These are phyloP conservation scores for Botrytis cinerea DNA, from an alignment of 2,329 filamentous ascomycete species.

Conservation along the genomic window DNA sequence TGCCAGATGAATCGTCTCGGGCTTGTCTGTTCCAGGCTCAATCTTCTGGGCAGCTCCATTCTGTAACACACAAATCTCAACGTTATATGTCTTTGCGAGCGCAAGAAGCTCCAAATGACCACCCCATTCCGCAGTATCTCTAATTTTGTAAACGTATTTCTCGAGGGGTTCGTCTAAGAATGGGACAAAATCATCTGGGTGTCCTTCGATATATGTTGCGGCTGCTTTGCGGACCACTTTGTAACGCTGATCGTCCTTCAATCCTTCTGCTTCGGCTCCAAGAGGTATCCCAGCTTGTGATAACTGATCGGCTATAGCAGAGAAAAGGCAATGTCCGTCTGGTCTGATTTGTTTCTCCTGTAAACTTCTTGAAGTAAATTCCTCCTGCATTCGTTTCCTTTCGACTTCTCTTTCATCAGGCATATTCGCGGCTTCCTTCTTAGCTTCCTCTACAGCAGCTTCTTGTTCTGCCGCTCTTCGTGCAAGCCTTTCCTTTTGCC, in stretches of 20 bases:
- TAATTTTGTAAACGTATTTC: constrained; percentile 72
- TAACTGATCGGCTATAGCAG: constrained; percentile 85
- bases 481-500: constrained; percentile 88
- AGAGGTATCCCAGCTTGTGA: constrained; percentile 53
- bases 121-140: constrained; percentile 92
- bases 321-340: constrained; percentile 94
- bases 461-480: constrained; percentile 84
- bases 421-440: constrained; percentile 72
- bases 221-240: constrained; percentile 68
- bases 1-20: constrained; percentile 74
- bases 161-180: constrained; percentile 83
- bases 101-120: constrained; percentile 89
- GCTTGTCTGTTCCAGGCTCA: constrained; percentile 51
- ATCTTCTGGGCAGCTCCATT: constrained; percentile 81
- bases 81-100: constrained; percentile 75
- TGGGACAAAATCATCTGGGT: constrained; percentile 79
- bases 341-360: constrained; percentile 78
- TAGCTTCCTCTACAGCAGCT: constrained; percentile 65
- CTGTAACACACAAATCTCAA: constrained; percentile 83
- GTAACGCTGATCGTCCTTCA: constrained; percentile 54
- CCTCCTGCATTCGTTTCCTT: constrained; percentile 66
- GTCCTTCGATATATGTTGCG: constrained; percentile 72
- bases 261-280: constrained; percentile 34
- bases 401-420: constrained; percentile 73
- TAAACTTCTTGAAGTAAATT: constrained; percentile 65